Evolutionary conservation across 2,329 filamentous ascomycete species (phyloP), one percentile per base, ranked within the genome.

Genomic region (Diaporthe longicolla): DNA sequence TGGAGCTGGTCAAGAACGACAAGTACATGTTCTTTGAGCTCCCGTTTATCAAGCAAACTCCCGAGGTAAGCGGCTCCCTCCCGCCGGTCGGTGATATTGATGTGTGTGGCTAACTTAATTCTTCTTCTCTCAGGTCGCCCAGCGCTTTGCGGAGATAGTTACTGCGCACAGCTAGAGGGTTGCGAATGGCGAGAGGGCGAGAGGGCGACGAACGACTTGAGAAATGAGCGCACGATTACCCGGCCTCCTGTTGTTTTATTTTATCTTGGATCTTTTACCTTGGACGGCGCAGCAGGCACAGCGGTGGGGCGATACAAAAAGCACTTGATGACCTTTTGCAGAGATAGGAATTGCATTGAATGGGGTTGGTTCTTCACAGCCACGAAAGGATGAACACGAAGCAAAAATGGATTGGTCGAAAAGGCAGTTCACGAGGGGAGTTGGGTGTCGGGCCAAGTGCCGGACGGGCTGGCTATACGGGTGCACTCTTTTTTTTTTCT

Each of bases 21-120:
- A 94, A 92, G 81, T 97, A 96, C 83, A 92, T 92, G 80, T 97
- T 99, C 87, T 98, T 97, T 87, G 94, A 97, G 68, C 88, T 98
- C 77, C 94, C 94, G 35, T 98, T 97, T 79, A 94, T 98, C 84
- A 97, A 98, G 86, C 90, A 93, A 77, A 91, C 93, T 78, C 95
- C 95, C 77, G 95, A 98, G 87, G 95, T 97, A 87, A 82, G 85
- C 77, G 37, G 24, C 13, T 15, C 50, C 35, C 37, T 6, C 1
- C 24, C 15, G 3, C n/a, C 43, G 15, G 32, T 43, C 1, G 1
- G 8, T 24, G 35, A 37, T 37, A 37, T 6, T 37, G 4, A 0
- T 29, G 10, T 24, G 3, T n/a, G 11, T 32, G 3, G 10, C 45
- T 71, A 17, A 54, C 37, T 3, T n/a, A 0, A 37, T 3, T 11